Evolutionary conservation across 2,329 filamentous ascomycete species (phyloP).

Genomic region (Tolypocladium paradoxum): DNA sequence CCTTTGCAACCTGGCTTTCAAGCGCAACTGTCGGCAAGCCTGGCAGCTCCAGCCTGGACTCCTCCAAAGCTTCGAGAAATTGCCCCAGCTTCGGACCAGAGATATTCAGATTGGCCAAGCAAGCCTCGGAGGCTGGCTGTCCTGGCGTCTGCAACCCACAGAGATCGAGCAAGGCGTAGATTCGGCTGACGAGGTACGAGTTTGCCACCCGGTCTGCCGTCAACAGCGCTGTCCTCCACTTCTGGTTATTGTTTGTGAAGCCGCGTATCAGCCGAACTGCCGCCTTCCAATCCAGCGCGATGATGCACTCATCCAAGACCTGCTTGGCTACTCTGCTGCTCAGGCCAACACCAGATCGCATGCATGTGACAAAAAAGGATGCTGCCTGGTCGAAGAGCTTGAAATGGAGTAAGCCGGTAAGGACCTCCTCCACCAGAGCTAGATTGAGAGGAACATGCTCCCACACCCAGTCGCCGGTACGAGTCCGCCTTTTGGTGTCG

Average conservation of each 20-base stretch:
- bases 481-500: constrained; percentile 12
- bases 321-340: constrained; percentile 20
- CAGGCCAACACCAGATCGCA: constrained; percentile 23
- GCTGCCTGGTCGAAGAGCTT: constrained; percentile 33
- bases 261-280: constrained; percentile 19
- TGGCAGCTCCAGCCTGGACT: constrained; percentile 5
- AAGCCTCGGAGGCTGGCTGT: constrained; percentile 3
- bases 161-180: constrained; percentile 24
- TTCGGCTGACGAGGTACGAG: constrained; percentile 18
- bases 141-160: constrained; percentile 16
- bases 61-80: constrained; percentile 13
- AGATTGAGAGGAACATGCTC: constrained; percentile 28
- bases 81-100: constrained; percentile 9
- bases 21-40: background rate
- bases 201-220: constrained; percentile 9
- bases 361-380: constrained; percentile 26
- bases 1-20: background rate
- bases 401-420: constrained; percentile 38
- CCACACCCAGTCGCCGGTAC: constrained; percentile 24
- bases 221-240: constrained; percentile 15
- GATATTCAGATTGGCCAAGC: constrained; percentile 16
- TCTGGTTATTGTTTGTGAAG: constrained; percentile 13
- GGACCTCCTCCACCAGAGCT: constrained; percentile 31
- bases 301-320: constrained; percentile 31
- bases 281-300: constrained; percentile 28